Conservation (phyloP, 805 yeast genomes). For the Saccharomycopsis oosterbeekiorum region DNA sequence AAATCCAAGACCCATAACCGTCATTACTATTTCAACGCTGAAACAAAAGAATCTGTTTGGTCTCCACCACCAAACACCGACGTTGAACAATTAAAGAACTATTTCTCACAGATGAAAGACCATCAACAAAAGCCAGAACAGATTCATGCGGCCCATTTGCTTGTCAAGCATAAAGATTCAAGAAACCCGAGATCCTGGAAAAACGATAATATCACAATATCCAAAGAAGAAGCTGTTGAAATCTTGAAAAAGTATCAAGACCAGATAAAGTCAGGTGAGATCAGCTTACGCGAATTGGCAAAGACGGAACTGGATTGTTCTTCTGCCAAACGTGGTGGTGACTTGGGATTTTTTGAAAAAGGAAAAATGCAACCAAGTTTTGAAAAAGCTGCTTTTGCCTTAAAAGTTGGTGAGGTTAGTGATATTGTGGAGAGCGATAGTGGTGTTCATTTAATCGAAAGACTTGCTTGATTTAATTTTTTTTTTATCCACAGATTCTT, state of each 20-base stretch:
- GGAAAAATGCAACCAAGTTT: slow-evolving; percentile 96
- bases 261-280: slow-evolving; percentile 53
- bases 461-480: slow-evolving; percentile 49
- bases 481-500: not conserved
- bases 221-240: slow-evolving; percentile 75
- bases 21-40: slow-evolving; percentile 71
- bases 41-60: slow-evolving; percentile 74
- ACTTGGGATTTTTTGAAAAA: slow-evolving; percentile 75
- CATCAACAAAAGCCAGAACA: slow-evolving; percentile 29
- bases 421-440: slow-evolving; percentile 80
- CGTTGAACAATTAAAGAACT: slow-evolving; percentile 42
- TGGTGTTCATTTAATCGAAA: slow-evolving; percentile 81
- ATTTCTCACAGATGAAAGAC: slow-evolving; percentile 33
- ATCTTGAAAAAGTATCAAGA: slow-evolving; percentile 48
- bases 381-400: slow-evolving; percentile 75
- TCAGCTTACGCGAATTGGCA: slow-evolving; percentile 64
- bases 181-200: slow-evolving; percentile 94
- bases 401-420: slow-evolving; percentile 76
- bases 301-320: slow-evolving; percentile 80
- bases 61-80: slow-evolving; percentile 85
- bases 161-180: slow-evolving; percentile 73
- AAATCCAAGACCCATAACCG: slow-evolving; percentile 71
- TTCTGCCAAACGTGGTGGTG: slow-evolving; percentile 82
- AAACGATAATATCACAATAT: slow-evolving; percentile 58
- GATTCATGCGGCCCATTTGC: slow-evolving; percentile 71